Evolutionary conservation across 2,329 filamentous ascomycete genomes (phyloP), one percentile per base, ranked within the genome.

Genomic region (Cordyceps farinosa): DNA sequence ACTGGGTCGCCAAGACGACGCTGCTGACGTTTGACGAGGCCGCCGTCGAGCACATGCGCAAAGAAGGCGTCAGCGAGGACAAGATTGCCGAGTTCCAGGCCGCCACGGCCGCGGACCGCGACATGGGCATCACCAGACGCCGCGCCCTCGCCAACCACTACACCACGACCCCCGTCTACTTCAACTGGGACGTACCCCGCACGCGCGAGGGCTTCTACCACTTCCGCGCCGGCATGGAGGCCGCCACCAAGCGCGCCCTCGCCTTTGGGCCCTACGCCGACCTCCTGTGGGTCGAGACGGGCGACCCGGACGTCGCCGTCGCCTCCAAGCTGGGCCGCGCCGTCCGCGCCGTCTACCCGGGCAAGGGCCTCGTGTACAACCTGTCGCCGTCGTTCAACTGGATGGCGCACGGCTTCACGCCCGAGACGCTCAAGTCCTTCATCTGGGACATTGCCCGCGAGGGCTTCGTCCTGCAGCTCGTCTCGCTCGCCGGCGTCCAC

Each of bases 331-430:
- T 99, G 58, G 91, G 90, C 13, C 83, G 84, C 11, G 85, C 92
- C 52, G 95, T 99, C 65, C 87, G 90, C 61, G 77, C 80, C 0
- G 80, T 78, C 3, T 81, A 86, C 70, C 91, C 92, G 0, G 87
- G 86, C 65, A 98, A 98, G 84, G 90, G 91, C 42, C 84, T 99
- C 30, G 94, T 98, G 0, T 99, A 99, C 80, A 99, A 99, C 79
- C 84, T 99, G 1, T 93, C 89, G 5, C 95, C 95, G 1, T 96
- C 91, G 9, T 99, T 99, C 84, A 98, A 99, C 82, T 99, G 95
- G 95, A 95, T 96, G 87, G 87, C 87, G 11, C 93, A 98, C 74
- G 95, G 94, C 36, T 99, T 98, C 78, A 89, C 85, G 3, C 87
- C 92, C 67, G 87, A 87, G 65, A 89, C 89, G 6, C 83, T 99